Evolutionary conservation across 495 filamentous ascomycete species (phyloP).

Genomic region (Pyronema omphalodes): DNA sequence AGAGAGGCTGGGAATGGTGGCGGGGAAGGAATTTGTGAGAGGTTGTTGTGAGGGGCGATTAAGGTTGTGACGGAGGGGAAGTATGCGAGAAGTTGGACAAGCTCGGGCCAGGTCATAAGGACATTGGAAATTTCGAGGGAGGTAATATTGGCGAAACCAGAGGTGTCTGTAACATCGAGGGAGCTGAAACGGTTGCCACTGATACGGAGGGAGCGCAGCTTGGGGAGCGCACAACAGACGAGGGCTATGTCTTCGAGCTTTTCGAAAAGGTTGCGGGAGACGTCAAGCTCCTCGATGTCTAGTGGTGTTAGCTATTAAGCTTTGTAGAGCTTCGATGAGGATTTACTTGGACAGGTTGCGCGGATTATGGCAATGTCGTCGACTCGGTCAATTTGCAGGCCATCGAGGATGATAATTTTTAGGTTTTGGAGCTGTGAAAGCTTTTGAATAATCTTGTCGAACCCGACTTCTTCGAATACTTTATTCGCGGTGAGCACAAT

Average conservation of each 20-base stretch:
- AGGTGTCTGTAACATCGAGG: constrained; percentile 23
- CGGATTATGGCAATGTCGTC: constrained; percentile 28
- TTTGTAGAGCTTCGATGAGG: not conserved
- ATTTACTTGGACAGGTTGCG: constrained; percentile 33
- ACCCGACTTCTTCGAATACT: constrained; percentile 84
- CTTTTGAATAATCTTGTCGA: constrained; percentile 73
- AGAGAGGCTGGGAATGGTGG: constrained; percentile 33
- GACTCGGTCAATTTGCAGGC: constrained; percentile 38
- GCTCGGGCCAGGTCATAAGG: constrained; percentile 51
- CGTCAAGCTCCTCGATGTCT: constrained; percentile 62
- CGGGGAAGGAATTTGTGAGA: constrained; percentile 29
- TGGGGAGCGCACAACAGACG: constrained; percentile 48
- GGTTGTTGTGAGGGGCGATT: constrained; percentile 31
- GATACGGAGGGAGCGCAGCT: constrained; percentile 45
- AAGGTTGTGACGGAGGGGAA: constrained; percentile 47
- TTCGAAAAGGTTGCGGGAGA: constrained; percentile 69
- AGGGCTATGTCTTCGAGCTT: constrained; percentile 42
- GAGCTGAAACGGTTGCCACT: constrained; percentile 61
- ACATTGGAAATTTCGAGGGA: constrained; percentile 57
- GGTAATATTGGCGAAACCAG: constrained; percentile 38
- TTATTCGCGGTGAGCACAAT: constrained; percentile 62
- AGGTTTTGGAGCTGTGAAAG: constrained; percentile 61
- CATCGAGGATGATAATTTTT: constrained; percentile 65
- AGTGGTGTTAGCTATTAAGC: constrained; percentile 5
- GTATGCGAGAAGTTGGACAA: constrained; percentile 16